Percentiles rank a stretch among this genome's conserved stretches.
These are phyloP conservation scores for Sporothrix variecibatus DNA, from an alignment of 2,329 filamentous ascomycete species.

Conservation along the genomic window DNA sequence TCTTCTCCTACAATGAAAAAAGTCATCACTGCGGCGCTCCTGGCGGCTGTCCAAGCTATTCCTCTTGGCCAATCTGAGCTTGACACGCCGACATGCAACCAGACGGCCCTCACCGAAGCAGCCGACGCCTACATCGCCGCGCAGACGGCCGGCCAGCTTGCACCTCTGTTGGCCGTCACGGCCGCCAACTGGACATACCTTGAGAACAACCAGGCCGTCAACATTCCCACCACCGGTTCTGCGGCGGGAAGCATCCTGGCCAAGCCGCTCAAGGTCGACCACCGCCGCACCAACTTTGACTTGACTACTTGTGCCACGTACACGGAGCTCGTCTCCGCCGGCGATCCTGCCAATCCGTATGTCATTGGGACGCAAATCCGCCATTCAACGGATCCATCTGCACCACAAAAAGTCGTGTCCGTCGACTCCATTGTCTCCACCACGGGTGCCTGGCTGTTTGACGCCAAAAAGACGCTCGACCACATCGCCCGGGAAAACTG, in stretches of 20 bases:
- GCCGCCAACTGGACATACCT: slow-evolving; percentile 34
- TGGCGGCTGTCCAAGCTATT: background rate
- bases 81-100: slow-evolving; percentile 14
- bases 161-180: slow-evolving; percentile 23
- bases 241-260: slow-evolving; percentile 34
- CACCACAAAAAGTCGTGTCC: background rate
- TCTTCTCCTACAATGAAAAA: background rate
- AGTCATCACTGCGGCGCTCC: background rate
- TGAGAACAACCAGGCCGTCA: slow-evolving; percentile 39
- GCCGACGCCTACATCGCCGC: slow-evolving; percentile 31
- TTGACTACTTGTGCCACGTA: slow-evolving; percentile 42
- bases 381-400: slow-evolving; percentile 31
- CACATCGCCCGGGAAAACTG: slow-evolving; percentile 38
- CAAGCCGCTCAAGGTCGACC: slow-evolving; percentile 39
- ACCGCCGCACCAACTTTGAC: slow-evolving; percentile 41
- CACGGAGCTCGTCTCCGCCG: slow-evolving; percentile 41
- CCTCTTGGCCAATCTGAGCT: background rate
- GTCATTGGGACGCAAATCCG: slow-evolving; percentile 41
- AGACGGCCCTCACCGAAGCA: slow-evolving; percentile 11
- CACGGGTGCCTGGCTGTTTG: slow-evolving; percentile 40
- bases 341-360: slow-evolving; percentile 38
- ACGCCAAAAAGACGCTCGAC: slow-evolving; percentile 38
- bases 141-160: slow-evolving; percentile 31
- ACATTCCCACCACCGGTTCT: slow-evolving; percentile 28
- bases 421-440: slow-evolving; percentile 40